Evolutionary conservation across 768 basidiomycete species (phyloP).

Genomic region (Lyophyllum decastes): DNA sequence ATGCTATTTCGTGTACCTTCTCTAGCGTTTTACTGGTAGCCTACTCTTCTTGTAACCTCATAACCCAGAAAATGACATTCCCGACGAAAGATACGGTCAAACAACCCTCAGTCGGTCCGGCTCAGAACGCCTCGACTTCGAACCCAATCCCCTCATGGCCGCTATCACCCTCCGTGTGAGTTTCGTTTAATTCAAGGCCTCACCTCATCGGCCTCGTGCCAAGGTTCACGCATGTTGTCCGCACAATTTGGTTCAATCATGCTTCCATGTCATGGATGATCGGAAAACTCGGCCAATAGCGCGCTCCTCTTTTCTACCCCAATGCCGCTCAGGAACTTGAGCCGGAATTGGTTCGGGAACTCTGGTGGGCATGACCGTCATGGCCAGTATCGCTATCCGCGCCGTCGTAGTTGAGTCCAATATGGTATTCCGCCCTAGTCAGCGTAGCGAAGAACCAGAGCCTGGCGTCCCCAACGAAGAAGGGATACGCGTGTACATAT

Average conservation of each 20-base stretch:
- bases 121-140: conserved; percentile 4
- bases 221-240: background rate
- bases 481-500: background rate
- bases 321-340: background rate
- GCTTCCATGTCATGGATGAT: background rate
- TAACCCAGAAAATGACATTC: background rate
- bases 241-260: background rate
- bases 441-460: background rate
- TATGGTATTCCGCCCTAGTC: background rate
- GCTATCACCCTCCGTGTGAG: background rate
- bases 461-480: background rate
- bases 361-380: background rate
- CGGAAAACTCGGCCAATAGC: background rate
- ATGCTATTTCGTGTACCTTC: background rate
- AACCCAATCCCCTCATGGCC: conserved; percentile 7
- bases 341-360: background rate
- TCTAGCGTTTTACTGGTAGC: background rate
- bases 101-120: background rate
- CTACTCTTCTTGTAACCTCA: background rate
- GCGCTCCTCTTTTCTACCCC: no score
- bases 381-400: background rate
- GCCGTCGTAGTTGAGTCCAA: background rate
- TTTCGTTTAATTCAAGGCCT: background rate
- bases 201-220: background rate
- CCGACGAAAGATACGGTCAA: background rate